Percentiles rank a stretch among this genome's conserved stretches.
phyloP scores from a whole-genome alignment of 805 yeast genomes.

The Saturnispora bothae region DNA sequence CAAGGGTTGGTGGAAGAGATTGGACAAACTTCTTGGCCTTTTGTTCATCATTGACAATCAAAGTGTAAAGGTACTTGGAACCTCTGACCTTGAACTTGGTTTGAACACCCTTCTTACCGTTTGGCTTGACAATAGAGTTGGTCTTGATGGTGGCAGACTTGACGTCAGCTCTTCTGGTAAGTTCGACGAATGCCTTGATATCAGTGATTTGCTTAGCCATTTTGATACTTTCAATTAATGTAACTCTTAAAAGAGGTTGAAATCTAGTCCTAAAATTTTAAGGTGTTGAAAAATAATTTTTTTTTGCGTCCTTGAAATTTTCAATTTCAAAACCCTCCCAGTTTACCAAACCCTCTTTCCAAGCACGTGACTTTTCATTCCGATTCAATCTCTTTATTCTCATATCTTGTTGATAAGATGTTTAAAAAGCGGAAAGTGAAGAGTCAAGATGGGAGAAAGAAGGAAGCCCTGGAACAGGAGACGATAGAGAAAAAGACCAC shows the following conservation, averaged over 20 bases:
- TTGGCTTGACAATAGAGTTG: slow-evolving; percentile 72
- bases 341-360: background rate
- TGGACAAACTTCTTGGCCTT: slow-evolving; percentile 97
- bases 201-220: slow-evolving; percentile 68
- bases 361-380: slow-evolving; percentile 4
- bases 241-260: background rate
- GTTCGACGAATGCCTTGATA: slow-evolving; percentile 94
- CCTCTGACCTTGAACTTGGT: slow-evolving; percentile 99
- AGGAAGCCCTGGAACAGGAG: background rate
- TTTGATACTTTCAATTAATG: slow-evolving; percentile 6
- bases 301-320: background rate
- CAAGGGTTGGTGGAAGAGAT: slow-evolving; percentile 91
- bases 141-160: slow-evolving; percentile 88
- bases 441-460: slow-evolving; percentile 1
- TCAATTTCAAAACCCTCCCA: background rate
- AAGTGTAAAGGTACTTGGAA: slow-evolving; percentile 85
- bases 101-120: slow-evolving; percentile 79
- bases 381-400: background rate
- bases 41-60: slow-evolving; percentile 88
- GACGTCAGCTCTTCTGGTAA: slow-evolving; percentile 94
- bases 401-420: slow-evolving; percentile 20
- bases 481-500: background rate
- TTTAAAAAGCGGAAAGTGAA: slow-evolving; percentile 29
- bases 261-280: background rate
- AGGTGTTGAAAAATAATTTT: background rate